Percentiles rank a stretch among this genome's conserved stretches.
phyloP scores from a whole-genome alignment of 192 early-diverging fungal species.

The Pecoramyces ruminantium region DNA sequence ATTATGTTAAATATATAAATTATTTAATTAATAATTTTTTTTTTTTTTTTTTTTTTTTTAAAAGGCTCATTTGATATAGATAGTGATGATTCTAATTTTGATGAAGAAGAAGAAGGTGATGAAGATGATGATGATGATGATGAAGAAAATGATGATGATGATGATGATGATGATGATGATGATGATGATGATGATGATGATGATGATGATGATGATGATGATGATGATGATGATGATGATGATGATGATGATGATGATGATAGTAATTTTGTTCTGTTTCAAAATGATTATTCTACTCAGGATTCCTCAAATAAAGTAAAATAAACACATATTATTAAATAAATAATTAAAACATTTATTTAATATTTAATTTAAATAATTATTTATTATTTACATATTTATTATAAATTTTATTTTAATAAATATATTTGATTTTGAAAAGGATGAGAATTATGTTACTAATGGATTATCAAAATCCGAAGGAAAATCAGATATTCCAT shows the following conservation, averaged over 20 bases:
- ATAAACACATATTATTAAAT: too few relatives aligned
- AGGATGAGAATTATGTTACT: conserved; percentile 11
- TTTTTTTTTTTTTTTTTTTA: too few relatives aligned
- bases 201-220: conserved; percentile 7
- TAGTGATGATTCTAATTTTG: not conserved
- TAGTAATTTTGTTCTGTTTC: not conserved
- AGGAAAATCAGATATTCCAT: not conserved
- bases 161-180: conserved; percentile 7
- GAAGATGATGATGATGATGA: too few relatives aligned
- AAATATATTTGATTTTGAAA: too few relatives aligned
- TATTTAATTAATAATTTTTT: too few relatives aligned
- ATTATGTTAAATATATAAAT: too few relatives aligned
- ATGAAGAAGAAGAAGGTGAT: conserved; percentile 11
- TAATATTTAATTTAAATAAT: too few relatives aligned
- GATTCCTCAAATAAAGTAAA: conserved; percentile 9
- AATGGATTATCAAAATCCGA: conserved; percentile 12
- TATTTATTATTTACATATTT: too few relatives aligned
- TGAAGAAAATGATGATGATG: too few relatives aligned
- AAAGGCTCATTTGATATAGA: not conserved
- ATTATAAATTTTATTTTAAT: too few relatives aligned
- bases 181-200: conserved; percentile 16
- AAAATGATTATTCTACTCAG: conserved; percentile 12
- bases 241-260: conserved; percentile 5
- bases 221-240: conserved; percentile 23
- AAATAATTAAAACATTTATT: too few relatives aligned